Evolutionary conservation across 495 filamentous ascomycete species (phyloP).

Genomic region (Immersiella caudata): DNA sequence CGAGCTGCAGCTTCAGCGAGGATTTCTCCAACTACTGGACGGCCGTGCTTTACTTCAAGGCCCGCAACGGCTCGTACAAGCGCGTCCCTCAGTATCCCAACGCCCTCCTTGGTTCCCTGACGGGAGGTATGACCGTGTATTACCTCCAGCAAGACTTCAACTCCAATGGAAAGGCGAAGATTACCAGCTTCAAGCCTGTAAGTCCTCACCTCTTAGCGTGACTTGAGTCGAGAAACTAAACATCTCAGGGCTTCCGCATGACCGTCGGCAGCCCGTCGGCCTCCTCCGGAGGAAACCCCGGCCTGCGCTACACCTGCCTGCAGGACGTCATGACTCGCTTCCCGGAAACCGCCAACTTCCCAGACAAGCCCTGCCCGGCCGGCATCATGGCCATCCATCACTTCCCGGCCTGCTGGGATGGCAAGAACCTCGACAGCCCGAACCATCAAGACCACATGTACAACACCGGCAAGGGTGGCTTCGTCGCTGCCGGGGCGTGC

Average conservation of each 20-base stretch:
- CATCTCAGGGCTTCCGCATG: constrained; percentile 62
- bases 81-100: constrained; percentile 36
- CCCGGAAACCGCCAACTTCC: constrained; percentile 32
- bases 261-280: constrained; percentile 61
- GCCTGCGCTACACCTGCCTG: constrained; percentile 38
- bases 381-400: constrained; percentile 44
- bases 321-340: constrained; percentile 28
- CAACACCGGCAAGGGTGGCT: constrained; percentile 41
- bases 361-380: constrained; percentile 33
- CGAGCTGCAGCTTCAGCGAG: constrained; percentile 35
- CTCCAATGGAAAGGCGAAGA: constrained; percentile 29
- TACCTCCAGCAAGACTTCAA: constrained; percentile 40
- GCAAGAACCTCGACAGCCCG: constrained; percentile 37
- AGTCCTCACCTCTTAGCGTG: neutral
- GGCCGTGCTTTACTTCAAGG: constrained; percentile 39
- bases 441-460: constrained; percentile 47
- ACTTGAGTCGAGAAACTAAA: neutral
- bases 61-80: constrained; percentile 39
- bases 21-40: constrained; percentile 47
- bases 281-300: constrained; percentile 31
- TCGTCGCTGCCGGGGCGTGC: constrained; percentile 38
- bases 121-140: constrained; percentile 44
- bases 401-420: constrained; percentile 36
- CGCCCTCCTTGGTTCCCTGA: constrained; percentile 5
- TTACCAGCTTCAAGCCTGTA: constrained; percentile 39